Conservation (phyloP, 2,329 filamentous ascomycete genomes). For the Nemania abortiva region DNA sequence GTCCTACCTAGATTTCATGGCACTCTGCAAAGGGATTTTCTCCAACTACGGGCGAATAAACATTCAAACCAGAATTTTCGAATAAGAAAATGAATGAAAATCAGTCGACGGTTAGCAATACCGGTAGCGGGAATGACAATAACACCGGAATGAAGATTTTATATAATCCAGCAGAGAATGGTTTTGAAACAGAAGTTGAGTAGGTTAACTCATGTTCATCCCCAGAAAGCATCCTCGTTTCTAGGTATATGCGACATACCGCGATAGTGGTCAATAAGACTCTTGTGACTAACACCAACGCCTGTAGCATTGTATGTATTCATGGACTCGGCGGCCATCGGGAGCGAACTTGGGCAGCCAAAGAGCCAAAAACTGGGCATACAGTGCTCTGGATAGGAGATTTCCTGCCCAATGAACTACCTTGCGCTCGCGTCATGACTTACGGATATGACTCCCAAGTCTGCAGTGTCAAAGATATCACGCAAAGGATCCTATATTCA, state of each 20-base stretch:
- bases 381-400: constrained; percentile 3
- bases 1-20: too few relatives aligned
- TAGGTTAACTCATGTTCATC: not conserved
- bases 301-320: constrained; percentile 6
- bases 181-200: not conserved
- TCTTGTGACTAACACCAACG: not conserved
- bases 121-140: not conserved
- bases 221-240: not conserved
- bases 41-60: too few relatives aligned
- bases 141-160: not conserved
- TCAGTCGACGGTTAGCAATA: not conserved
- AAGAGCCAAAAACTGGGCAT: constrained; percentile 1
- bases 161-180: not conserved
- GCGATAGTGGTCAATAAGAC: too few relatives aligned
- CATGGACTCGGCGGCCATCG: constrained; percentile 11
- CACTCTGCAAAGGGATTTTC: too few relatives aligned
- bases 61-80: too few relatives aligned
- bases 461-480: not conserved
- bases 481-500: constrained; percentile 3
- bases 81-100: not conserved
- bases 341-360: constrained; percentile 3
- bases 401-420: not conserved
- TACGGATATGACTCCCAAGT: constrained; percentile 18
- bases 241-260: not conserved
- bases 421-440: constrained; percentile 7